Evolutionary conservation across 768 basidiomycete species (phyloP).

Genomic region (Suillus weaverae): DNA sequence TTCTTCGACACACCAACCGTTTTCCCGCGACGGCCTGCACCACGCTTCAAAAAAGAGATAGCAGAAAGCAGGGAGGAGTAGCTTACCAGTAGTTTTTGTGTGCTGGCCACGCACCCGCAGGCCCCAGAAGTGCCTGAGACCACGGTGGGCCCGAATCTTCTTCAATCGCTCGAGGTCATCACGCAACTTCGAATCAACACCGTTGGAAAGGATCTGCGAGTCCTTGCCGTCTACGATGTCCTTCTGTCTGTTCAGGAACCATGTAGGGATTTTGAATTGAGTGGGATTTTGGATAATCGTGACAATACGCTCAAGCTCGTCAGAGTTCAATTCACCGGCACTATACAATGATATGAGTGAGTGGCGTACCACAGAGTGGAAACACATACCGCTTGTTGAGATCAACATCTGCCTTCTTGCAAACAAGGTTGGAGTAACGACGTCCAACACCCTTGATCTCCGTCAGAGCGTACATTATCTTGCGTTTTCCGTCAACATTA

Average conservation of each 20-base stretch:
- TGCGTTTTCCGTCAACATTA: conserved; percentile 99
- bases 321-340: conserved; percentile 98
- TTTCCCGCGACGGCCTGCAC: conserved; percentile 87
- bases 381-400: conserved; percentile 89
- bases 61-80: not conserved
- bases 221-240: conserved; percentile 98
- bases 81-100: conserved; percentile 95
- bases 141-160: conserved; percentile 98
- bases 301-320: conserved; percentile 98
- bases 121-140: conserved; percentile 91
- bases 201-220: conserved; percentile 93
- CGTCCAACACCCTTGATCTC: conserved; percentile 99
- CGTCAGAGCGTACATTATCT: conserved; percentile 99
- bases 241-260: conserved; percentile 99
- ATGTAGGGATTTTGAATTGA: conserved; percentile 98
- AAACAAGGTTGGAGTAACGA: conserved; percentile 97
- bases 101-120: conserved; percentile 97
- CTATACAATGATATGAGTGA: conserved; percentile 42
- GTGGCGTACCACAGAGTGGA: not conserved
- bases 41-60: conserved; percentile 2
- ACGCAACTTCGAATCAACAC: conserved; percentile 96
- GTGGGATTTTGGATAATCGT: conserved; percentile 99
- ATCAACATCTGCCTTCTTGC: conserved; percentile 99
- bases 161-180: conserved; percentile 98
- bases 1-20: conserved; percentile 97